Evolutionary conservation across 2,329 filamentous ascomycete genomes (phyloP).

Genomic region (Aspergillus novoparasiticus): DNA sequence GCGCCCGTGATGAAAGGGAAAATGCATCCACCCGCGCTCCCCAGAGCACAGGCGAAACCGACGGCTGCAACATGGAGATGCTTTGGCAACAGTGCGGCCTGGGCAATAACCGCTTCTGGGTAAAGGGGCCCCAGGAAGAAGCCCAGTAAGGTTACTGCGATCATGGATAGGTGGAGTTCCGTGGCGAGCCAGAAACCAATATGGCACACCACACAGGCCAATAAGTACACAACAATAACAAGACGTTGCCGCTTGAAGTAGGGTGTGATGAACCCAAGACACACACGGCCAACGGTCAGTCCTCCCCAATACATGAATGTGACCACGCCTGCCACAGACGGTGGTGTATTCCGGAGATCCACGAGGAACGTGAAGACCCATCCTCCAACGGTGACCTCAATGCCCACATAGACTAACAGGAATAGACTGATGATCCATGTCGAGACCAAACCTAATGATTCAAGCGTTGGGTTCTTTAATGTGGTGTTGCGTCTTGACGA

Average conservation of each 20-base stretch:
- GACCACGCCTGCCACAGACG: conserved; percentile 56
- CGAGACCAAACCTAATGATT: conserved; percentile 38
- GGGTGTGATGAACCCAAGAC: conserved; percentile 72
- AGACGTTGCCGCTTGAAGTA: conserved; percentile 66
- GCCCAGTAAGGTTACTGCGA: conserved; percentile 70
- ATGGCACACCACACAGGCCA: conserved; percentile 63
- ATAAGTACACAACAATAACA: conserved; percentile 63
- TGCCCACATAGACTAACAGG: conserved; percentile 71
- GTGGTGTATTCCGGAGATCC: conserved; percentile 64
- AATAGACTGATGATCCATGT: conserved; percentile 72
- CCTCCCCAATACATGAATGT: conserved; percentile 81
- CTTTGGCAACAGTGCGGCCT: conserved; percentile 69
- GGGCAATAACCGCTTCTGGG: conserved; percentile 69
- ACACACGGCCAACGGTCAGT: conserved; percentile 69
- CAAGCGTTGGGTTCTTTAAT: conserved; percentile 19
- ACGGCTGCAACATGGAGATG: conserved; percentile 74
- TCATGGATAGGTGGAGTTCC: conserved; percentile 69
- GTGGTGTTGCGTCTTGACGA: background rate
- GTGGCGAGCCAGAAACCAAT: conserved; percentile 79
- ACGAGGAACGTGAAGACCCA: conserved; percentile 89
- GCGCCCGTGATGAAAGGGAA: conserved; percentile 45
- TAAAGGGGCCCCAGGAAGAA: conserved; percentile 79
- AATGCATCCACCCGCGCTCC: conserved; percentile 64
- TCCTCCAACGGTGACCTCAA: conserved; percentile 72
- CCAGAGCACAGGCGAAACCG: conserved; percentile 75